phyloP scores from a whole-genome alignment of 257 asterid genomes.

The Salvia miltiorrhiza region DNA sequence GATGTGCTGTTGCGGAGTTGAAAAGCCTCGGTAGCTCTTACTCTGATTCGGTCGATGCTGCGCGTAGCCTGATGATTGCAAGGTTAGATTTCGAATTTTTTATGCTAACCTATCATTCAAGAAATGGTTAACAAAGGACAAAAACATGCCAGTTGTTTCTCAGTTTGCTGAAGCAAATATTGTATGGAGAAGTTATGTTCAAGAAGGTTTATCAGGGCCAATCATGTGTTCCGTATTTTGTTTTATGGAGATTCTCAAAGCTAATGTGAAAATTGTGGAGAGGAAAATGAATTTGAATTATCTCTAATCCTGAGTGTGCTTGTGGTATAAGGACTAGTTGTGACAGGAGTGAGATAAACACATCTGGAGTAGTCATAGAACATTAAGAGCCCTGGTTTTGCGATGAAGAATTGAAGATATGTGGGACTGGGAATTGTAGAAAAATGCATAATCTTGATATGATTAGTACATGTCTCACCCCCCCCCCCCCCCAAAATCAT shows the following conservation, averaged over 20 bases:
- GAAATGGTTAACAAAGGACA: background rate
- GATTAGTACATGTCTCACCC: background rate
- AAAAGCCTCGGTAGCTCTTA: conserved; percentile 66
- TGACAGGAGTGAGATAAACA: background rate
- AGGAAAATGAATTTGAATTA: background rate
- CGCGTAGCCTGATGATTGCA: conserved; percentile 55
- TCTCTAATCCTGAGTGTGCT: background rate
- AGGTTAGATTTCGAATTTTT: conserved; percentile 40
- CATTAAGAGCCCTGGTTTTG: background rate
- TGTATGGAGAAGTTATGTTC: background rate
- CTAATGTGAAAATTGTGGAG: background rate
- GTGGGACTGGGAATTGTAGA: background rate
- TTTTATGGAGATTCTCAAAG: background rate
- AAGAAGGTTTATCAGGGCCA: background rate
- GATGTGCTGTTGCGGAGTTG: conserved; percentile 83
- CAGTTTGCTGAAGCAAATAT: background rate
- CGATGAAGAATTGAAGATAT: background rate
- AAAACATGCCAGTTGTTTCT: background rate
- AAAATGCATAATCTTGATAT: background rate
- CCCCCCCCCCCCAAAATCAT: too few species aligned
- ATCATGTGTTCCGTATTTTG: background rate
- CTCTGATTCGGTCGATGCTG: conserved; percentile 61
- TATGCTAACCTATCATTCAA: background rate
- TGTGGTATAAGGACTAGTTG: background rate
- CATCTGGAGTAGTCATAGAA: background rate